phyloP scores from a whole-genome alignment of 352 stramenopile species.

The Blastocystis sp. region DNA sequence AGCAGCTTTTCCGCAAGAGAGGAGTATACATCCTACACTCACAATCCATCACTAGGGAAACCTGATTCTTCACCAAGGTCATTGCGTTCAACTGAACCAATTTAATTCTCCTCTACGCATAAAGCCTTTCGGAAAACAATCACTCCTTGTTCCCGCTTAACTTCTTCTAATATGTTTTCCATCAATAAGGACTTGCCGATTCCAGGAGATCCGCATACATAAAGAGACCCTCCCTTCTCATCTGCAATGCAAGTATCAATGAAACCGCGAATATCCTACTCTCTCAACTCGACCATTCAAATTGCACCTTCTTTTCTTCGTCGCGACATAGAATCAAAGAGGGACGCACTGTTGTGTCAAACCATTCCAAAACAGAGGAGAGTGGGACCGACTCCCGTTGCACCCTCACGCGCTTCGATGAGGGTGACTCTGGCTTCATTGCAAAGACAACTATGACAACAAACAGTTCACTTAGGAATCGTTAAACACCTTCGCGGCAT shows the following conservation, averaged over 20 bases:
- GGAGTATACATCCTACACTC: constrained; percentile 20
- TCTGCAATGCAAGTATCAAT: neutral
- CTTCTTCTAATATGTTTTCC: constrained; percentile 8
- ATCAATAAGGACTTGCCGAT: constrained; percentile 32
- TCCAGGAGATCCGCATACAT: constrained; percentile 49
- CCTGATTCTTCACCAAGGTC: constrained; percentile 28
- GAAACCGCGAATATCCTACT: constrained; percentile 7
- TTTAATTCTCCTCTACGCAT: constrained; percentile 27
- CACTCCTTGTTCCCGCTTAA: neutral
- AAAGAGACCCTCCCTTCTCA: constrained; percentile 27
- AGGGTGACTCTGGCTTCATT: neutral
- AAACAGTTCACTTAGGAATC: neutral
- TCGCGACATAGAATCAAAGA: neutral
- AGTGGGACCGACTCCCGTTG: neutral
- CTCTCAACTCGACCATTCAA: neutral
- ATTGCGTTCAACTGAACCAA: constrained; percentile 22
- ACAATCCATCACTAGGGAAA: neutral
- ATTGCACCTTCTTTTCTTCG: neutral
- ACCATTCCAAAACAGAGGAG: constrained; percentile 24
- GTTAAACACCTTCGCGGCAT: constrained; percentile 39
- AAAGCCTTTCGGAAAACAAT: neutral
- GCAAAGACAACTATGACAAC: neutral
- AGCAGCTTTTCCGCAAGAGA: neutral
- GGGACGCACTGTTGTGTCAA: constrained; percentile 32
- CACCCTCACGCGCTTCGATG: constrained; percentile 1